phyloP scores from a whole-genome alignment of 2,329 filamentous ascomycete genomes.

The Ramichloridium luteum region DNA sequence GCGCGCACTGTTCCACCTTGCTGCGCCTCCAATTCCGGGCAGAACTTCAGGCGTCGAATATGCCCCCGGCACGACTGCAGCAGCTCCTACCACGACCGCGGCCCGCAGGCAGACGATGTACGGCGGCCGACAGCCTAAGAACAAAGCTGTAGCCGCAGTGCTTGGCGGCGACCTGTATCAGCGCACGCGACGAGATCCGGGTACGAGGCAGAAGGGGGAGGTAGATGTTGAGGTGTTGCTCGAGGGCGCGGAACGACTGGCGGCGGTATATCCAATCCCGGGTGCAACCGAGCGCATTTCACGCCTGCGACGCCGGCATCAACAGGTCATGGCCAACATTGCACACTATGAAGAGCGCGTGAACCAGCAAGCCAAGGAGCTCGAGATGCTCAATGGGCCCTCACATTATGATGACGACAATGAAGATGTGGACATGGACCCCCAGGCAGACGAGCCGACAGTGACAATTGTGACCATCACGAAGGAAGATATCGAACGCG shows the following conservation, averaged over 20 bases:
- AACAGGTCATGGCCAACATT: slow-evolving; percentile 59
- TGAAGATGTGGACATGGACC: slow-evolving; percentile 4
- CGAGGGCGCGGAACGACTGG: slow-evolving; percentile 78
- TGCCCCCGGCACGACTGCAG: slow-evolving; percentile 5
- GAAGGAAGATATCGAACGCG: slow-evolving; percentile 54
- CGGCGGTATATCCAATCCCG: slow-evolving; percentile 71
- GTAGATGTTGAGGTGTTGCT: slow-evolving; percentile 79
- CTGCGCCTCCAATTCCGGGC: slow-evolving; percentile 47
- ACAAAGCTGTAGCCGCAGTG: slow-evolving; percentile 80
- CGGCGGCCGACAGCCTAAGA: slow-evolving; percentile 45
- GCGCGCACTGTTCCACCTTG: slow-evolving; percentile 85
- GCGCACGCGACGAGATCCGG: slow-evolving; percentile 49
- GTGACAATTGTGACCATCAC: slow-evolving; percentile 39
- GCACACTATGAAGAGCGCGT: slow-evolving; percentile 72
- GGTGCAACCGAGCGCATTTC: slow-evolving; percentile 68
- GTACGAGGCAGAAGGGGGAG: slow-evolving; percentile 43
- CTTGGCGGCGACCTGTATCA: slow-evolving; percentile 78
- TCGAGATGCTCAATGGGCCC: slow-evolving; percentile 57
- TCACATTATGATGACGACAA: slow-evolving; percentile 16
- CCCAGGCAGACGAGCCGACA: slow-evolving; percentile 35
- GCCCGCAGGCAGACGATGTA: slow-evolving; percentile 39
- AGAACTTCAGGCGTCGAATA: slow-evolving; percentile 34
- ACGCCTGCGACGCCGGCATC: slow-evolving; percentile 57
- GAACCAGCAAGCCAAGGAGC: slow-evolving; percentile 58
- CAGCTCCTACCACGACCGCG: slow-evolving; percentile 9